A percentile compares a stretch with the other conserved stretches of the same genome.
Evolutionary conservation across 257 asterid species (phyloP).

Genomic region (Penstemon eatonii): DNA sequence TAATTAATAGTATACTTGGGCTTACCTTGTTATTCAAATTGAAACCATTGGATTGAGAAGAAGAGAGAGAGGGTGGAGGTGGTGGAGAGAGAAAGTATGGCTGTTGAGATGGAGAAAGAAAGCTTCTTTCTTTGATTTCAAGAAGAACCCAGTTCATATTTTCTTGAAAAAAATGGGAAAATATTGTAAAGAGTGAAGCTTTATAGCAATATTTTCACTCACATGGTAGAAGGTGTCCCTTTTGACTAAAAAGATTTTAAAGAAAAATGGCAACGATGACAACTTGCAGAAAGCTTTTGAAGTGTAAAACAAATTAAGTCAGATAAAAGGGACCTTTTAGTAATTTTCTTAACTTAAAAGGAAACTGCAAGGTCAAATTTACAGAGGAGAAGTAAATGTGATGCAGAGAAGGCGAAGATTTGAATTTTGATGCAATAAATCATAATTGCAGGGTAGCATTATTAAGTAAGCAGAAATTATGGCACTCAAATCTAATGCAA

Average conservation of each 20-base stretch:
- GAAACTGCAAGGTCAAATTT: slow-evolving; percentile 56
- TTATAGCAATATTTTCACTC: slow-evolving; percentile 25
- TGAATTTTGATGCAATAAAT: slow-evolving; percentile 48
- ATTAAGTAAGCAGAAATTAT: slow-evolving; percentile 27
- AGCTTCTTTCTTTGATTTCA: slow-evolving; percentile 40
- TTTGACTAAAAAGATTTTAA: slow-evolving; percentile 25
- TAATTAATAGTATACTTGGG: slow-evolving; percentile 71
- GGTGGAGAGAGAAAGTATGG: slow-evolving; percentile 46
- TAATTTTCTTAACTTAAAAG: slow-evolving; percentile 39
- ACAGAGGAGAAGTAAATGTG: slow-evolving; percentile 51
- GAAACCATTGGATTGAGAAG: slow-evolving; percentile 43
- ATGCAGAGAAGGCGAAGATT: slow-evolving; percentile 39
- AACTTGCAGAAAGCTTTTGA: slow-evolving; percentile 22
- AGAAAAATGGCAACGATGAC: slow-evolving; percentile 10
- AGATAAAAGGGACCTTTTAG: slow-evolving; percentile 27
- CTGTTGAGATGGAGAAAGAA: slow-evolving; percentile 52
- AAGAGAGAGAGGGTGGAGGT: slow-evolving; percentile 45
- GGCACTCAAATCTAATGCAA: slow-evolving; percentile 29
- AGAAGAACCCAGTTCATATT: slow-evolving; percentile 36
- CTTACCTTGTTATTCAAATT: slow-evolving; percentile 63
- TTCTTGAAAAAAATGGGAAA: slow-evolving; percentile 20
- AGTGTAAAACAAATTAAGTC: slow-evolving; percentile 19
- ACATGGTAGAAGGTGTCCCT: slow-evolving; percentile 22
- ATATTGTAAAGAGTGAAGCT: slow-evolving; percentile 37
- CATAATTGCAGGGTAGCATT: slow-evolving; percentile 38